Base-by-base conservation (phyloP, 2,329 filamentous ascomycete species). In the Penicillium sp. region DNA sequence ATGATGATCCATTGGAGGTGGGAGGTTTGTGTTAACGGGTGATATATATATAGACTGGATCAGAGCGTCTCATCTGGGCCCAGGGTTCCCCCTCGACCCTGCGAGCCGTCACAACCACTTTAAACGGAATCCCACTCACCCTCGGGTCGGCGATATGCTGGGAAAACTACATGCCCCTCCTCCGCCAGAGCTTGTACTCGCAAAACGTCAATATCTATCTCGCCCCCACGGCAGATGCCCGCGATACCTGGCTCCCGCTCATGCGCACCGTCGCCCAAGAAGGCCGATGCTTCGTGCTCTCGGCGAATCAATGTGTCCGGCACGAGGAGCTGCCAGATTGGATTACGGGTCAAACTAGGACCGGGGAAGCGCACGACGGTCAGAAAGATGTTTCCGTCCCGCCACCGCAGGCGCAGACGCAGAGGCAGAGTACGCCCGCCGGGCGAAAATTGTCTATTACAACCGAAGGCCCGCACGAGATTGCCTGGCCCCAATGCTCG, bases 111-210 rank as follows among this genome's bases (percentile, higher is more conserved):
- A 89, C 86, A 31, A 92, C 91, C 0, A 85, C 81, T 20, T 92
- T 96, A 73, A 88, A 88, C 62, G 92, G 91, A 50, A 85, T 92
- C 3, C 87, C 86, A 61, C 77, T 97, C 60, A 93, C 91, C 59
- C 83, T 97, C 59, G 93, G 89, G 0, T 87, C 90, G 1, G 93
- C 92, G 3, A 96, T 97, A 65, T 96, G 93, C 81, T 96, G 93
- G 93, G 93, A 97, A 75, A 96, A 91, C 75, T 96, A 94, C 78
- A 96, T 96, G 92, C 93, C 93, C 0, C 80, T 96, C 15, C 81
- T 96, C 6, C 85, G 93, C 20, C 90, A 96, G 73, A 84, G 87
- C 7, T 81, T 97, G 34, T 97, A 97, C 75, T 83, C 86, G 2
- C 93, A 97, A 75, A 96, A 96, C 70, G 87, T 96, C 69, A 96